Evolutionary conservation across 805 yeast species (phyloP), one percentile per base, ranked within the genome.

Genomic region (Candida xiaguanensis): DNA sequence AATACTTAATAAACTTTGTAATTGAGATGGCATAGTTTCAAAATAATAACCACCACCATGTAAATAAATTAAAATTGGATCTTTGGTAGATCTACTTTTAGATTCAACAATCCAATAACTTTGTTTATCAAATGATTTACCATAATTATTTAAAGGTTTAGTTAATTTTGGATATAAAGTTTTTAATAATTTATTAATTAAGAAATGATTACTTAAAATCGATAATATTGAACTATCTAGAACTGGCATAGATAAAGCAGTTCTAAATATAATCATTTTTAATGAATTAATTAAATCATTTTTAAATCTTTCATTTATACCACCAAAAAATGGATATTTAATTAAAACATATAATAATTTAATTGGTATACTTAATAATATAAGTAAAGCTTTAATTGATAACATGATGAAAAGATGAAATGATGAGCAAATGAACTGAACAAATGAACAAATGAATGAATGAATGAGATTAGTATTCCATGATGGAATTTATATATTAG

Each of bases 41-140:
- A 63, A 43, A 34, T 52, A 59, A 45, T 52, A 67, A 6, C 70
- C 70, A 2, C 74, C 74, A 12, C 74, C 72, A 42, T 68, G 74
- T 7, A 53, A 42, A 33, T 52, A 68, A 14, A 68, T 43, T 8
- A 68, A 38, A 22, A 63, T 50, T 16, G 67, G 66, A 38, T 59
- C 67, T n/a, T 26, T n/a, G 1, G 39, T 40, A 5, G 47, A 49
- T 30, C 53, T 48, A 28, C 49, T 49, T 9, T 55, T 55, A 37
- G 56, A 57, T 38, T 57, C 58, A 5, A 50, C 61, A 12, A 67
- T 42, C 73, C 72, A 68, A 30, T 50, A 44, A 14, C 65, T 53
- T 38, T 60, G 51, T 8, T 45, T 45, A 42, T 61, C 65, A 41
- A 47, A 63, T 18, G 46, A 41, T 23, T 55, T 49, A 5, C 74